Evolutionary conservation across 371 early-diverging fungal species (phyloP), one percentile per base, ranked within the genome.

Genomic region (Fennellomyces sp.): DNA sequence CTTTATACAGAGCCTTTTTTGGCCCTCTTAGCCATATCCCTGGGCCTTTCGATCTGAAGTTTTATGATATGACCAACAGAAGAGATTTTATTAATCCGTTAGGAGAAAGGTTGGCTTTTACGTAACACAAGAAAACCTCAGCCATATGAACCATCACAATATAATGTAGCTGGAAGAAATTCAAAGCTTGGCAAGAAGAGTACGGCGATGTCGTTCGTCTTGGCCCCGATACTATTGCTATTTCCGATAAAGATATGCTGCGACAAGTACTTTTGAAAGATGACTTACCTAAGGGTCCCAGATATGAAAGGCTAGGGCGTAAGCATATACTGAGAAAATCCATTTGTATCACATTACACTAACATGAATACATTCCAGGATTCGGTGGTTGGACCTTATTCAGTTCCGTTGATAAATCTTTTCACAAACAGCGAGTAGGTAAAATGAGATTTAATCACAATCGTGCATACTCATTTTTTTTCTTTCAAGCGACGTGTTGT

Each of bases 381-480:
- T 29, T 48, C 21, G 45, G 54, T 25, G 5, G 53, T 13, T 28
- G 36, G 6, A 67, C 70, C 6, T 38, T 75, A 33, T 70, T 72
- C 26, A 70, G 60, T 52, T 53, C 76, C 8, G 60, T 52, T 10
- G 68, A 72, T 27, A 57, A 56, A 28, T 35, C 2, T 15, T 72
- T 72, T 53, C 76, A 76, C 42, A 76, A 73, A 35, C 62, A 65
- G n/a, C 60, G 73, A 38, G 75, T 68, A 68, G 56, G n/a, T n/a
- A n/a, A n/a, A n/a, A n/a, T n/a, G n/a, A n/a, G n/a, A n/a, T n/a
- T n/a, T n/a, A n/a, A n/a, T n/a, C n/a, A n/a, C n/a, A n/a, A n/a
- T n/a, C n/a, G 62, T 29, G 13, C 8, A 1, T 17, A 8, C 2
- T 0, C 29, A 25, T 7, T 0, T 26, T 19, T 48, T 4, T 2